Evolutionary conservation across 2,329 filamentous ascomycete species (phyloP).

Genomic region (Lachnellula hyalina): DNA sequence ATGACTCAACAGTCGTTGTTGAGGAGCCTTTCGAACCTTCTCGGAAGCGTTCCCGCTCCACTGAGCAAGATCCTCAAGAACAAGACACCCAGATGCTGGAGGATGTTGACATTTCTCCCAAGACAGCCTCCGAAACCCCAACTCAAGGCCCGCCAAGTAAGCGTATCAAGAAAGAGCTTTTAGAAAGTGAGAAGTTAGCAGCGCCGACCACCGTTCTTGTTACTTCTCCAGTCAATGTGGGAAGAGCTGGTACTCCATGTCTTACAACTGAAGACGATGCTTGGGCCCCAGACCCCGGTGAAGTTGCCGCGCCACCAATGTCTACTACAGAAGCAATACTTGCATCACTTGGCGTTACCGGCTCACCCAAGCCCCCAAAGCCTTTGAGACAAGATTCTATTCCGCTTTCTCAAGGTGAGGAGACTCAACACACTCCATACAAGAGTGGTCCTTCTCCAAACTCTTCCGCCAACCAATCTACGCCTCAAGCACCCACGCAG

Average conservation of each 20-base stretch:
- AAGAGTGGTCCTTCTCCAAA: conserved; percentile 3
- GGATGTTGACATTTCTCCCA: conserved; percentile 12
- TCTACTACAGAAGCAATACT: conserved; percentile 29
- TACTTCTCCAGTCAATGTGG: conserved; percentile 12
- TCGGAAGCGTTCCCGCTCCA: conserved; percentile 23
- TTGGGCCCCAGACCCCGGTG: conserved; percentile 30
- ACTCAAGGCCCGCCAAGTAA: conserved; percentile 18
- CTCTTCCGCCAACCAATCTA: not conserved
- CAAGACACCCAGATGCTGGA: conserved; percentile 12
- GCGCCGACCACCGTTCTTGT: conserved; percentile 4
- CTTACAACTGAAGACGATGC: conserved; percentile 24
- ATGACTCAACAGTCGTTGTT: conserved; percentile 5
- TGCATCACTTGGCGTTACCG: conserved; percentile 33
- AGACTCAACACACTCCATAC: not conserved
- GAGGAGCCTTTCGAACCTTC: conserved; percentile 4
- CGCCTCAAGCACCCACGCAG: not conserved
- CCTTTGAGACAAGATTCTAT: conserved; percentile 19
- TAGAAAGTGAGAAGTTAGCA: not conserved
- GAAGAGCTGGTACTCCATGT: conserved; percentile 21
- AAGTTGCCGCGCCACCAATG: conserved; percentile 17
- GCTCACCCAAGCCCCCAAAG: conserved; percentile 33
- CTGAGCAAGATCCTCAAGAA: conserved; percentile 8
- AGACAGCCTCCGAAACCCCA: conserved; percentile 5
- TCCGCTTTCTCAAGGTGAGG: not conserved
- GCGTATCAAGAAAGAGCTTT: conserved; percentile 20